These are phyloP conservation scores for Tolypocladium amazonense DNA, from an alignment of 2,329 filamentous ascomycete genomes.

Conservation along the genomic window DNA sequence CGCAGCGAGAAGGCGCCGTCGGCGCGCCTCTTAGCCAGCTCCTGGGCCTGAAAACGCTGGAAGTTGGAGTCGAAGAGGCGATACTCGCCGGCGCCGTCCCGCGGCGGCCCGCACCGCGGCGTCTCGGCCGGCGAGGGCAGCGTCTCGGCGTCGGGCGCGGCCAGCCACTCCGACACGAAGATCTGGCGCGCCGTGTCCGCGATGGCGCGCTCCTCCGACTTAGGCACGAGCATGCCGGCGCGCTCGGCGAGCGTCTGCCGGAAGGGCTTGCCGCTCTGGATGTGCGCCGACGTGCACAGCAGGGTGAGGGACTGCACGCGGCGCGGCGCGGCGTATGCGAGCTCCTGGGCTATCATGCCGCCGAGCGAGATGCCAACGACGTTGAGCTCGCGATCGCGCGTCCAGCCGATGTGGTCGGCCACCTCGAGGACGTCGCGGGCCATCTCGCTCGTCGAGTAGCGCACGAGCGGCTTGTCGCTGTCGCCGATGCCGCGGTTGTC, in stretches of 20 bases:
- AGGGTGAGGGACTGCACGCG: constrained; percentile 47
- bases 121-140: constrained; percentile 35
- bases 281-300: constrained; percentile 48
- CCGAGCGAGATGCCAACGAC: constrained; percentile 74
- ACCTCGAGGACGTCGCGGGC: constrained; percentile 67
- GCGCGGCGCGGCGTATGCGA: constrained; percentile 44
- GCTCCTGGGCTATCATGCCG: constrained; percentile 85
- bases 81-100: constrained; percentile 22
- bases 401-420: constrained; percentile 60
- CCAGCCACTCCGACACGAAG: constrained; percentile 56
- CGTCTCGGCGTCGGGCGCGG: constrained; percentile 44
- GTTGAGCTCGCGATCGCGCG: constrained; percentile 40
- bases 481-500: constrained; percentile 81
- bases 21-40: constrained; percentile 60
- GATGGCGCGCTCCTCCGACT: constrained; percentile 56
- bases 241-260: constrained; percentile 52
- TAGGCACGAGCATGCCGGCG: constrained; percentile 53
- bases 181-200: constrained; percentile 53
- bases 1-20: constrained; percentile 47
- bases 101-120: constrained; percentile 21
- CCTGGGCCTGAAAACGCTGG: constrained; percentile 72
- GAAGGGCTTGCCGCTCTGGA: constrained; percentile 52
- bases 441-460: constrained; percentile 81
- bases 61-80: constrained; percentile 61
- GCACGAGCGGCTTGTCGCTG: constrained; percentile 64